Conservation (phyloP, 2,329 filamentous ascomycete species). For the Exophiala bonariae region DNA sequence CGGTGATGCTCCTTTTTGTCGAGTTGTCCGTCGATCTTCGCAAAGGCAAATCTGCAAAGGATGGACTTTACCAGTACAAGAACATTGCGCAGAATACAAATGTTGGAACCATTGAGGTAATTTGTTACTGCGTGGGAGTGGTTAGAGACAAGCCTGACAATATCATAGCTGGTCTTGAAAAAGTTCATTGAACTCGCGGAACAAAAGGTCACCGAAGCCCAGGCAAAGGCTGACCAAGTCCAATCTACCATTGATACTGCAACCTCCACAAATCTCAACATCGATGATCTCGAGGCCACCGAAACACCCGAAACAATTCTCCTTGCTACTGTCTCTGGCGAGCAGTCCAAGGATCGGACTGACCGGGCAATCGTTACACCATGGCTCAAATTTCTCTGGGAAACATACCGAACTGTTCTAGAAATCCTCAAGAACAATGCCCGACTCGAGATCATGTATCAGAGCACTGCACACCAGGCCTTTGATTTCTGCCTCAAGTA, state of each 20-base stretch:
- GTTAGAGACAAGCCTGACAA: conserved; percentile 16
- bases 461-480: conserved; percentile 95
- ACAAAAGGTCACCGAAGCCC: conserved; percentile 91
- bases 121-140: neutral
- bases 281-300: conserved; percentile 89
- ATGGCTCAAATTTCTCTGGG: conserved; percentile 99
- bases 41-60: conserved; percentile 98
- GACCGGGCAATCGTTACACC: conserved; percentile 97
- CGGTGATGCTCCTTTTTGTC: conserved; percentile 96
- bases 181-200: conserved; percentile 97
- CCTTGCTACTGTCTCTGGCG: conserved; percentile 93
- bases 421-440: conserved; percentile 99
- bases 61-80: conserved; percentile 99
- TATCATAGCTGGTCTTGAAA: conserved; percentile 77
- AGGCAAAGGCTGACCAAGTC: conserved; percentile 93
- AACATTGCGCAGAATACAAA: conserved; percentile 99
- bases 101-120: conserved; percentile 94
- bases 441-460: conserved; percentile 94
- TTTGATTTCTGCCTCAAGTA: conserved; percentile 99
- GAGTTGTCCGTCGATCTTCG: conserved; percentile 95
- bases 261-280: conserved; percentile 60
- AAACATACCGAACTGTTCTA: conserved; percentile 96
- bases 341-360: conserved; percentile 95
- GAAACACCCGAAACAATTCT: conserved; percentile 98
- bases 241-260: conserved; percentile 82